phyloP scores from a whole-genome alignment of 169 alveolate species.

The Amoebophrya sp. region DNA sequence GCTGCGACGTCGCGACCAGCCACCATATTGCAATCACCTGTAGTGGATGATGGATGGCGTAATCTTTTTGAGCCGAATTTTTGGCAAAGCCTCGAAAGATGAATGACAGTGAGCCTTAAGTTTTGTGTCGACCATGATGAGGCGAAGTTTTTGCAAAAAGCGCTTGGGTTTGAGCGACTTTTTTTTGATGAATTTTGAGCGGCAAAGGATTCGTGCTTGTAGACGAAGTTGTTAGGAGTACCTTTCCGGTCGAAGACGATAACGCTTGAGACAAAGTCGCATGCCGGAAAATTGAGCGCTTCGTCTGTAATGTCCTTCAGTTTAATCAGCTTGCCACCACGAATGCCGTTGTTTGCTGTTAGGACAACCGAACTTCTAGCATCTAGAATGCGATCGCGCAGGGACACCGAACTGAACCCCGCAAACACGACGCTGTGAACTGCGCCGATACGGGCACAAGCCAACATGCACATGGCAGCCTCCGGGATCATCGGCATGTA shows the following conservation, averaged over 20 bases:
- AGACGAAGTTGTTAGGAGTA: neutral
- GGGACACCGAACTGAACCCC: conserved; percentile 89
- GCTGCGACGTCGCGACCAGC: conserved; percentile 63
- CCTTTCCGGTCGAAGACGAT: neutral
- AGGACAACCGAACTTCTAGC: conserved; percentile 67
- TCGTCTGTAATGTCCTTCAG: conserved; percentile 72
- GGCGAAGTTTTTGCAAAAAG: conserved; percentile 34
- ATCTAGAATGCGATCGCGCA: conserved; percentile 82
- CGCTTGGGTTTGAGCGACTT: conserved; percentile 31
- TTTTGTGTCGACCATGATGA: neutral
- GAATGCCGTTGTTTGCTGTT: conserved; percentile 79
- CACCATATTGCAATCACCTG: neutral
- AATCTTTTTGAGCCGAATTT: too few species aligned
- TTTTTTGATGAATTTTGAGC: conserved; percentile 8
- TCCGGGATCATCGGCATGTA: conserved; percentile 95
- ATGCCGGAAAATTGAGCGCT: conserved; percentile 57
- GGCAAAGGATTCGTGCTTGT: neutral
- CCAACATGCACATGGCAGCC: conserved; percentile 80
- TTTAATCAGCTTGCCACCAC: conserved; percentile 75
- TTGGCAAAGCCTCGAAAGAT: too few species aligned
- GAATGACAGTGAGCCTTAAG: neutral
- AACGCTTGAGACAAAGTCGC: neutral
- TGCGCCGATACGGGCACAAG: conserved; percentile 96
- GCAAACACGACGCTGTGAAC: conserved; percentile 94
- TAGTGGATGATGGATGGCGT: too few species aligned